These are phyloP conservation scores for Thelonectria discophora DNA, from an alignment of 2,329 filamentous ascomycete species.

Conservation along the genomic window DNA sequence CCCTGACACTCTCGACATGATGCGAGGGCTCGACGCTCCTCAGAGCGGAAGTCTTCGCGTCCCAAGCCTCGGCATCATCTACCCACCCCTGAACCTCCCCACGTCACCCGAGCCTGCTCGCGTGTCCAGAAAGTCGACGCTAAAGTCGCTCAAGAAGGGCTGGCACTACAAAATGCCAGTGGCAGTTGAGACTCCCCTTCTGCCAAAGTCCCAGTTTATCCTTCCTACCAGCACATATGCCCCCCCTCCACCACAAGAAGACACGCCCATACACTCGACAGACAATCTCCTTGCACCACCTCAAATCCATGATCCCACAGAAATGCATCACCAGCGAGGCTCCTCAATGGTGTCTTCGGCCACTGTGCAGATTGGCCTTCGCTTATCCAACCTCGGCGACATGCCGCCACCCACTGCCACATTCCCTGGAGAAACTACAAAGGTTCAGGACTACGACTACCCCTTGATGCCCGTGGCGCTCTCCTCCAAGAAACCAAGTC, in stretches of 20 bases:
- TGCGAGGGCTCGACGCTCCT: not conserved
- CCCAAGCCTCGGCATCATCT: constrained; percentile 34
- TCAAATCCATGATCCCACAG: constrained; percentile 51
- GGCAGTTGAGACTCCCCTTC: constrained; percentile 38
- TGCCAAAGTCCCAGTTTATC: constrained; percentile 43
- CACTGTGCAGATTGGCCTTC: constrained; percentile 76
- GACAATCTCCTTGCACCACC: constrained; percentile 51
- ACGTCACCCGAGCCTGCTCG: constrained; percentile 29
- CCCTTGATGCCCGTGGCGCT: constrained; percentile 38
- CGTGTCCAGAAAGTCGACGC: constrained; percentile 30
- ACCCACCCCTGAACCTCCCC: constrained; percentile 30
- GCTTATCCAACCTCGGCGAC: constrained; percentile 68
- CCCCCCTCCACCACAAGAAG: constrained; percentile 27
- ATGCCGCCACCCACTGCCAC: constrained; percentile 48
- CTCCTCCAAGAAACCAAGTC: constrained; percentile 36
- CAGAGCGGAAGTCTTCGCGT: constrained; percentile 15
- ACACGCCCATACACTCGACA: constrained; percentile 11
- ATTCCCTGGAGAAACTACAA: constrained; percentile 34
- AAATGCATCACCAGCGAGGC: constrained; percentile 60
- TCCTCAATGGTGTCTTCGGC: constrained; percentile 72
- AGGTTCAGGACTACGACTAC: constrained; percentile 50
- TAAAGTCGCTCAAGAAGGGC: constrained; percentile 38
- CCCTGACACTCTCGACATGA: constrained; percentile 17
- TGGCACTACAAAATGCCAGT: constrained; percentile 42
- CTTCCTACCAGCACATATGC: constrained; percentile 60